Evolutionary conservation across 2,329 filamentous ascomycete genomes (phyloP).

Genomic region (Orbilia brochopaga): DNA sequence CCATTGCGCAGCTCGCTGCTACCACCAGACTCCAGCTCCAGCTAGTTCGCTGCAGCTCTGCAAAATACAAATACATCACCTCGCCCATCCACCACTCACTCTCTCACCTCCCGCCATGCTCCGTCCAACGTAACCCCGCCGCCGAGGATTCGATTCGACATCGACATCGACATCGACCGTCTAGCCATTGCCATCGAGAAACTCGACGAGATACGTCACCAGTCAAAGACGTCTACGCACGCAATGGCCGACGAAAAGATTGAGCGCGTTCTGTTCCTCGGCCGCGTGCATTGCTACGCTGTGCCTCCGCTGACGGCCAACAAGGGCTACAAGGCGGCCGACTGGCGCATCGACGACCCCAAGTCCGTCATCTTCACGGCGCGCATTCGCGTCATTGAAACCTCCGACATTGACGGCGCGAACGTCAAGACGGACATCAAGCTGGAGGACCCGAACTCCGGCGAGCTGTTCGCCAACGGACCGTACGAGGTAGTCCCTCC

Average conservation of each 20-base stretch:
- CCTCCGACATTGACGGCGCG: slow-evolving; percentile 64
- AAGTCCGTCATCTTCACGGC: slow-evolving; percentile 80
- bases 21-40: neutral
- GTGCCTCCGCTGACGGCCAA: slow-evolving; percentile 80
- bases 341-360: slow-evolving; percentile 74
- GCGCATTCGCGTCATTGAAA: slow-evolving; percentile 78
- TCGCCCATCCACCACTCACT: neutral
- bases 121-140: neutral
- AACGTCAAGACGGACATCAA: slow-evolving; percentile 75
- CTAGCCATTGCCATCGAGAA: neutral
- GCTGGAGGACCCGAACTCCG: slow-evolving; percentile 75
- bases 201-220: slow-evolving; percentile 42
- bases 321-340: slow-evolving; percentile 76
- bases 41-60: neutral
- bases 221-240: too few relatives aligned
- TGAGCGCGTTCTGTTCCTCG: slow-evolving; percentile 81
- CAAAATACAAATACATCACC: too few relatives aligned
- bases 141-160: too few relatives aligned
- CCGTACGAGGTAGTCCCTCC: slow-evolving; percentile 65
- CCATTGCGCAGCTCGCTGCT: neutral
- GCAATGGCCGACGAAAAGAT: slow-evolving; percentile 70
- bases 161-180: too few relatives aligned
- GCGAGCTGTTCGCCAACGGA: slow-evolving; percentile 80
- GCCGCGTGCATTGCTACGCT: slow-evolving; percentile 81
- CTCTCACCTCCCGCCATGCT: neutral